A percentile compares a stretch with the other conserved stretches of the same genome.
These are phyloP conservation scores for Geoglossum cookeanum DNA, from an alignment of 2,329 filamentous ascomycete genomes.

Conservation along the genomic window DNA sequence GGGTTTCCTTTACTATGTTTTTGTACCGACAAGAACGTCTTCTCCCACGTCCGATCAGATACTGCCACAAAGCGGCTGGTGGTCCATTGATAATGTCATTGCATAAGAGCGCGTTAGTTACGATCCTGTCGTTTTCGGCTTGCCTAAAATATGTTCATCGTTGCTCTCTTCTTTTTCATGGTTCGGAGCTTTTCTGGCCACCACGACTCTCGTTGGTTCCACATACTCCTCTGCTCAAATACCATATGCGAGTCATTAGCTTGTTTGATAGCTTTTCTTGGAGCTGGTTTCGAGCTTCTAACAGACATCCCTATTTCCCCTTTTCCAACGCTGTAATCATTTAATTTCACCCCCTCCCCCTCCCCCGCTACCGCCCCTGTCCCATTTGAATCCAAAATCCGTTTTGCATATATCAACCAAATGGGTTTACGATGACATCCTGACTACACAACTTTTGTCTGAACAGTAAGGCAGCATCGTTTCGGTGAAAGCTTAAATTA, in stretches of 20 bases:
- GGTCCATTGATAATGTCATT: slow-evolving; percentile 1
- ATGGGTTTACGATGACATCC: background rate
- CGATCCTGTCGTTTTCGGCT: slow-evolving; percentile 1
- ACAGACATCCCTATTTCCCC: background rate
- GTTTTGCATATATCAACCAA: background rate
- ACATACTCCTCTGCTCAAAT: background rate
- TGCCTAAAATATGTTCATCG: background rate
- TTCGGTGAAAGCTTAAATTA: background rate
- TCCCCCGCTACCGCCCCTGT: background rate
- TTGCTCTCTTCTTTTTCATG: background rate
- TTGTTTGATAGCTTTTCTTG: background rate
- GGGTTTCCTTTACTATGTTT: background rate
- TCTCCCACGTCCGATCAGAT: background rate
- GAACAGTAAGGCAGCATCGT: background rate
- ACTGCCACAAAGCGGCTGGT: background rate
- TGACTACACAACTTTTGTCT: background rate
- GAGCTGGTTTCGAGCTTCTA: background rate
- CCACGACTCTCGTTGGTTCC: background rate
- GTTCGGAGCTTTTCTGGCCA: background rate
- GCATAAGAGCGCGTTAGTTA: slow-evolving; percentile 3
- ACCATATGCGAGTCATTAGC: background rate
- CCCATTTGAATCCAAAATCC: background rate
- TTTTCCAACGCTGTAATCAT: background rate
- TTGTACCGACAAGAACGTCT: background rate
- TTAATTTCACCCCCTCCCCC: background rate